These are phyloP conservation scores for Lactuca saligna DNA, from an alignment of 129 eudicot species.

Conservation along the genomic window DNA sequence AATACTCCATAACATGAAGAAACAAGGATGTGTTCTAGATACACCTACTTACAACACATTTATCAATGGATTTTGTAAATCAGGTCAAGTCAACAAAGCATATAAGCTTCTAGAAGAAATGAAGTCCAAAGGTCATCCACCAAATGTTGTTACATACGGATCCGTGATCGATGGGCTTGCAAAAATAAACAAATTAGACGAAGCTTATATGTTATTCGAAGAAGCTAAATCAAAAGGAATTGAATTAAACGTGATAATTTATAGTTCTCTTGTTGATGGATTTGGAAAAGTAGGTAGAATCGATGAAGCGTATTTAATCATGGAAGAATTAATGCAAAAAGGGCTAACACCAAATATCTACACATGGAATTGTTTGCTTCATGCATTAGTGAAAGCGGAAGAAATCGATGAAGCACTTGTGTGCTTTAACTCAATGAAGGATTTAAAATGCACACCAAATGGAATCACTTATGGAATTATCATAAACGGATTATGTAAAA, in stretches of 20 bases:
- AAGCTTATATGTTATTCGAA: constrained; percentile 96
- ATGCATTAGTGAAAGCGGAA: constrained; percentile 86
- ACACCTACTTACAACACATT: constrained; percentile 88
- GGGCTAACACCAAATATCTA: constrained; percentile 69
- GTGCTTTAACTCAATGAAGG: constrained; percentile 88
- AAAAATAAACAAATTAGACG: constrained; percentile 89
- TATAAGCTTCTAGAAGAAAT: constrained; percentile 94
- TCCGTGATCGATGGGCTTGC: constrained; percentile 96
- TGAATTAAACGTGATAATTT: constrained; percentile 63
- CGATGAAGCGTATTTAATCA: constrained; percentile 86
- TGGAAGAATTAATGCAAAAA: constrained; percentile 92
- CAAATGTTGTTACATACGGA: constrained; percentile 89
- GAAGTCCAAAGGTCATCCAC: constrained; percentile 68
- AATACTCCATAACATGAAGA: constrained; percentile 73
- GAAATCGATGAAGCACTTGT: constrained; percentile 94
- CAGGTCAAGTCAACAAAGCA: constrained; percentile 82
- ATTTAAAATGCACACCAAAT: constrained; percentile 66
- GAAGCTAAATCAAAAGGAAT: constrained; percentile 84
- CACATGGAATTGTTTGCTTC: constrained; percentile 95
- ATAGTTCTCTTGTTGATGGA: constrained; percentile 88
- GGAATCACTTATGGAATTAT: constrained; percentile 63
- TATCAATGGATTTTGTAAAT: constrained; percentile 89
- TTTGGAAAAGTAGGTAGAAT: constrained; percentile 96
- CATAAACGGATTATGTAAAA: constrained; percentile 82
- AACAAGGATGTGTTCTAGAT: constrained; percentile 74